Evolutionary conservation across 371 early-diverging fungal genomes (phyloP).

Genomic region (Phascolomyces articulosus): DNA sequence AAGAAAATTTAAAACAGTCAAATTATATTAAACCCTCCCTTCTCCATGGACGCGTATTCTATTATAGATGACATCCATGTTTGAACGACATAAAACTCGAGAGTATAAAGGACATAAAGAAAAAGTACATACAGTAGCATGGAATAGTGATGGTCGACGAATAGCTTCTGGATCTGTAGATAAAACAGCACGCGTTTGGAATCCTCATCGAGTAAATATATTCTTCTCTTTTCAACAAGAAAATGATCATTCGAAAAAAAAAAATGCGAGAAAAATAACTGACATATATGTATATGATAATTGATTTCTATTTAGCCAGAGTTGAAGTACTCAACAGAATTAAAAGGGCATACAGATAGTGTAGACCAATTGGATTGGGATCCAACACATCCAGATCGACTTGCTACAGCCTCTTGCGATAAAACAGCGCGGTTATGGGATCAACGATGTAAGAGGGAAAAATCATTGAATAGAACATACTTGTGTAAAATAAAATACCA

Average conservation of each 20-base stretch:
- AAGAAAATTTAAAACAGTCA: not conserved
- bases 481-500: too few species aligned
- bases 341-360: conserved; percentile 85
- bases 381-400: conserved; percentile 72
- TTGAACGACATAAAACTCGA: conserved; percentile 36
- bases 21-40: not conserved
- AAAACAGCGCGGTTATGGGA: conserved; percentile 89
- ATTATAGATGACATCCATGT: conserved; percentile 34
- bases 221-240: too few species aligned
- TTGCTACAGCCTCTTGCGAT: conserved; percentile 88
- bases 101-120: conserved; percentile 61
- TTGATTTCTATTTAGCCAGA: conserved; percentile 48
- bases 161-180: conserved; percentile 73
- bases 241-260: not conserved
- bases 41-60: not conserved
- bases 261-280: not conserved
- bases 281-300: not conserved
- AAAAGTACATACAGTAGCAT: conserved; percentile 65
- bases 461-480: not conserved
- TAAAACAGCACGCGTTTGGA: conserved; percentile 72
- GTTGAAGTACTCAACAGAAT: conserved; percentile 61
- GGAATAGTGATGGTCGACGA: conserved; percentile 69
- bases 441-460: conserved; percentile 62
- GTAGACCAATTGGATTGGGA: conserved; percentile 88
- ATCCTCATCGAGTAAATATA: conserved; percentile 58